Base-by-base conservation (phyloP, 1,284 basidiomycete genomes). In the Leccinum holopus region DNA sequence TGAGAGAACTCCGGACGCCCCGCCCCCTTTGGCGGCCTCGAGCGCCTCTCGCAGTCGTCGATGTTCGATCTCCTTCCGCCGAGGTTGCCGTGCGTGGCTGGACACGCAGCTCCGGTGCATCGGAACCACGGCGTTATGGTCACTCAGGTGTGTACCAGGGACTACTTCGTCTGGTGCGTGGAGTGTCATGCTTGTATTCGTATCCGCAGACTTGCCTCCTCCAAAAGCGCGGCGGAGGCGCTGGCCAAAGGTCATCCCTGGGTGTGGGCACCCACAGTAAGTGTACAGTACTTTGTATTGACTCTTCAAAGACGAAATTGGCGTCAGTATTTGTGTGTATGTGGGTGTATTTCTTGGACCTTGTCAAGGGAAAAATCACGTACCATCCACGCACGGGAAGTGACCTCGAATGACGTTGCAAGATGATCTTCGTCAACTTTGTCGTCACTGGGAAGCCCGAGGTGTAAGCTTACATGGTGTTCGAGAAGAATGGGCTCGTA, bases 211-310 rank as follows among this genome's bases (percentile, higher is more conserved):
- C 18, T 16, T 52, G 7, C n/a, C 28, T 32, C 52, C 28, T 30
- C 52, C 25, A 14, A 72, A 44, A 4, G 60, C 44, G 1, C 60
- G 54, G 5, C 67, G 68, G 3, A 75, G n/a, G 18, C 76, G 72
- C 61, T 79, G 74, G 4, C 76, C 78, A 25, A 81, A 72, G 2
- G 74, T 81, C 25, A 75, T 71, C 2, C 79, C 81, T 0, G 81
- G 79, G 1, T 78, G 69, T 1, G 81, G 79, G 61, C 82, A 83
- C 0, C 81, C 81, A 54, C 82, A 83, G 63, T 82, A 75, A 0
- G 75, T 80, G 67, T 83, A 84, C 4, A 76, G 73, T 3, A 82
- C 70, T 2, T 69, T 65, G 66, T 79, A 84, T 4, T 78, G 77
- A 41, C 75, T 67, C 76, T 80, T 25, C 18, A 33, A 2, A 14